Evolutionary conservation across 257 asterid genomes (phyloP), one percentile per base, ranked within the genome.

Genomic region (Buddleja alternifolia): DNA sequence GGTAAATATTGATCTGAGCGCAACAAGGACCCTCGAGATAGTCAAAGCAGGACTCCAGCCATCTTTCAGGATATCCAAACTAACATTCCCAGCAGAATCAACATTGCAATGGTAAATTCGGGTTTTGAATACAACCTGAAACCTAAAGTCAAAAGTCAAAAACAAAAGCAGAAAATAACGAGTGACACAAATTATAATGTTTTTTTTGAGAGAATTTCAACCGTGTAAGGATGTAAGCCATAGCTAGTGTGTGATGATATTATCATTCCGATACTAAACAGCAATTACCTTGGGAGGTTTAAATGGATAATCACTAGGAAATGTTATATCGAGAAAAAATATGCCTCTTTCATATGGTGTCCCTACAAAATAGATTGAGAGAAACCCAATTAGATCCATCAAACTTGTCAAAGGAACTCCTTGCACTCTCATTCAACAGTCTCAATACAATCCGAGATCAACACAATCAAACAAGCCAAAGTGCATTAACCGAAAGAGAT

Each of bases 1-100:
- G 61, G 87, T 84, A 70, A 90, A 90, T 58, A 93, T 84, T 21
- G 96, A 93, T 78, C 88, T 78, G 72, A 93, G 88, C 1, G 96
- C 96, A 65, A 88, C 81, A 47, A 93, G 80, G 69, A 93, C 87
- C 77, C 84, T 93, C 0, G 97, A 88, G 74, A 93, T 87, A 37
- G 99, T 93, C 66, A 93, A 78, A 42, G 99, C 96, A 0, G 99
- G 99, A 65, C 97, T 93, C 99, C 99, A 93, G 21, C 88, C 86
- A 60, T 93, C 97, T 80, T 88, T 87, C 89, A 93, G 77, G 66
- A 90, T 90, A 77, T 85, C 94, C 85, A 93, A 75, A 77, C 89
- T 84, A 36, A 93, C 96, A 65, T 81, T 79, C 41, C 97, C 99
- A 8, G 74, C 37, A 37, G 87, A 82, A 77, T 87, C 99, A 42